Percentiles rank a stretch among this genome's conserved stretches.
These are phyloP conservation scores for Paraconiothyrium brasiliense DNA, from an alignment of 2,329 filamentous ascomycete species.

Conservation along the genomic window DNA sequence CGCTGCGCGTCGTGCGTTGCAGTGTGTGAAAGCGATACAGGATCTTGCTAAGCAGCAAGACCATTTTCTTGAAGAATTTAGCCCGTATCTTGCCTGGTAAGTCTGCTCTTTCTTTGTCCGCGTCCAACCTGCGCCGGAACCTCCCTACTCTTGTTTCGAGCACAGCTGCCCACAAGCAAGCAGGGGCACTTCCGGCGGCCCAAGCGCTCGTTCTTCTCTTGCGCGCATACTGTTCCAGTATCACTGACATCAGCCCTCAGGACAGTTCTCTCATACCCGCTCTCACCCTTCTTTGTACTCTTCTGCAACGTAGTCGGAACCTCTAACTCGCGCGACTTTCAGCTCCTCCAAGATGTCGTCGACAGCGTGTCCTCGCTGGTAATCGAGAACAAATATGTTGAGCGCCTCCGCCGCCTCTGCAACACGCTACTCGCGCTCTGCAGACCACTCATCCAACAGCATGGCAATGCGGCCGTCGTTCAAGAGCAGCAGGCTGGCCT, in stretches of 20 bases:
- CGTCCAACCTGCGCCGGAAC: too few relatives aligned
- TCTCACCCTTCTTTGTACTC: conserved; percentile 47
- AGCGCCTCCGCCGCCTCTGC: conserved; percentile 40
- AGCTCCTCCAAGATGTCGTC: conserved; percentile 42
- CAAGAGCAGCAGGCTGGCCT: not conserved
- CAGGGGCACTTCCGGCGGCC: too few relatives aligned
- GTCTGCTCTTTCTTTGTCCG: not conserved
- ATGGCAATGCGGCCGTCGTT: not conserved
- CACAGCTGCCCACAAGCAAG: too few relatives aligned
- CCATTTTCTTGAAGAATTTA: conserved; percentile 43
- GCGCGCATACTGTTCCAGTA: not conserved
- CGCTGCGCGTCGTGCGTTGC: conserved; percentile 43
- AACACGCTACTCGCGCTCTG: conserved; percentile 41
- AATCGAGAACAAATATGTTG: conserved; percentile 41
- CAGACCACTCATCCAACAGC: conserved; percentile 35
- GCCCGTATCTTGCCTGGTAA: conserved; percentile 43
- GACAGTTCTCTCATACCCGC: conserved; percentile 46
- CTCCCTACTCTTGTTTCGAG: too few relatives aligned
- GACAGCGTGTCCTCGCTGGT: conserved; percentile 39
- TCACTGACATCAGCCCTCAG: conserved; percentile 27
- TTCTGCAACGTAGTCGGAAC: conserved; percentile 51
- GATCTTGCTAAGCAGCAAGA: conserved; percentile 32
- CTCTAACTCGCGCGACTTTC: conserved; percentile 40
- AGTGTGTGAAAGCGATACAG: conserved; percentile 38
- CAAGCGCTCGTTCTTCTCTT: not conserved